These are phyloP conservation scores for Dioscorea cayenensis DNA, from an alignment of 116 monocot genomes.

Conservation along the genomic window DNA sequence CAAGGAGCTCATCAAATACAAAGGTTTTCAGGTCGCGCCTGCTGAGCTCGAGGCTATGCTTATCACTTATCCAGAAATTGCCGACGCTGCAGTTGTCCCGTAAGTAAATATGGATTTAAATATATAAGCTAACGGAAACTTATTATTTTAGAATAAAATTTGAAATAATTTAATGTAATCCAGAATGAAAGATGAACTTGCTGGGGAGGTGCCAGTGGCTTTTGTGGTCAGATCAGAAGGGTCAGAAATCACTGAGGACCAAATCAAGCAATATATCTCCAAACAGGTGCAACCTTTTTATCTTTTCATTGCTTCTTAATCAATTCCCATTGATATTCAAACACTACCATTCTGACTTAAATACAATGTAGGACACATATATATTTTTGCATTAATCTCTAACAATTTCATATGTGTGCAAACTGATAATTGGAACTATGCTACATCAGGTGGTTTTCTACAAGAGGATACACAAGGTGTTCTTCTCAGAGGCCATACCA, in stretches of 20 bases:
- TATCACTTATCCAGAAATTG: slow-evolving; percentile 20
- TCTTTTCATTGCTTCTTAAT: too few relatives aligned
- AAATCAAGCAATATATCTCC: slow-evolving; percentile 56
- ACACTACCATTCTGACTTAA: too few relatives aligned
- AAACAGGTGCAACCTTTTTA: slow-evolving; percentile 30
- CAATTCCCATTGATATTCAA: too few relatives aligned
- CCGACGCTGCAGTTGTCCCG: slow-evolving; percentile 27
- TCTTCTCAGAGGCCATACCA: slow-evolving; percentile 65
- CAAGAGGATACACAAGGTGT: slow-evolving; percentile 64
- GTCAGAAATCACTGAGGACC: slow-evolving; percentile 39
- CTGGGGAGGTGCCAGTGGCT: slow-evolving; percentile 71
- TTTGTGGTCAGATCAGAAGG: slow-evolving; percentile 38
- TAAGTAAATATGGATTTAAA: slow-evolving; percentile 1
- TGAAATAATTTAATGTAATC: too few relatives aligned
- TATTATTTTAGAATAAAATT: too few relatives aligned
- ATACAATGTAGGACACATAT: too few relatives aligned
- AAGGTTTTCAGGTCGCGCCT: slow-evolving; percentile 50
- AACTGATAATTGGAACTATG: too few relatives aligned
- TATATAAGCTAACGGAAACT: too few relatives aligned
- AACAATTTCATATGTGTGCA: too few relatives aligned
- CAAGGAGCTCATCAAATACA: slow-evolving; percentile 68
- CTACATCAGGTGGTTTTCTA: slow-evolving; percentile 73
- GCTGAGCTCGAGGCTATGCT: slow-evolving; percentile 41
- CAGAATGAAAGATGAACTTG: slow-evolving; percentile 64
- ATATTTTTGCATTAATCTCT: too few relatives aligned